Percentiles rank a stretch among this genome's conserved stretches.
These are phyloP conservation scores for Euphorbia pulcherrima DNA, from an alignment of 345 rosid species.

Conservation along the genomic window DNA sequence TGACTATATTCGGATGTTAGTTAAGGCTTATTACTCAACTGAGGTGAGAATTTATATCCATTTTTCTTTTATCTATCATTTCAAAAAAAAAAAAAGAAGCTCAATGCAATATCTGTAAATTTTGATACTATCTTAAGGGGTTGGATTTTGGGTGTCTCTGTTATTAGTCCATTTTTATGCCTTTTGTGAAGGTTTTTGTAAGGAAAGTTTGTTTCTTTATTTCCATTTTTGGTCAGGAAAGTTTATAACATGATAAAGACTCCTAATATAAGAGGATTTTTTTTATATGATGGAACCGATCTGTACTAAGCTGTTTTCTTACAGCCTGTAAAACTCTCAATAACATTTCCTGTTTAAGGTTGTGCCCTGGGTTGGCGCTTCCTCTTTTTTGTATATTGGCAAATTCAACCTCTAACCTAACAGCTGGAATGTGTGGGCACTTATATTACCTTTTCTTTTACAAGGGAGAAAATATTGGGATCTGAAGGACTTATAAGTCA, in stretches of 20 bases:
- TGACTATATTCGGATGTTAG: slow-evolving; percentile 46
- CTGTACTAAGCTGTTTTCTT: not conserved
- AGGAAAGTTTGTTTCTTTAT: slow-evolving; percentile 8
- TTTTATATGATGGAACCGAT: not conserved
- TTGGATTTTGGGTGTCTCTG: slow-evolving; percentile 6
- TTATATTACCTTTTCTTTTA: not conserved
- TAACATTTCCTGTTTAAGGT: not conserved
- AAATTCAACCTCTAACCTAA: not conserved
- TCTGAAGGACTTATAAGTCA: too few species aligned
- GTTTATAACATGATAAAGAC: not conserved
- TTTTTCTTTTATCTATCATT: too few species aligned
- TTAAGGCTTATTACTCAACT: slow-evolving; percentile 47
- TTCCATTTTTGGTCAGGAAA: not conserved
- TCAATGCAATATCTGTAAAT: too few species aligned
- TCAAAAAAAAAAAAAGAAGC: too few species aligned
- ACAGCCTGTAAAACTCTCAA: too few species aligned
- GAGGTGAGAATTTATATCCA: slow-evolving; percentile 50
- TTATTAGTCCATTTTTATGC: not conserved
- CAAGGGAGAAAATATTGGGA: not conserved
- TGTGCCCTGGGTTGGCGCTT: not conserved
- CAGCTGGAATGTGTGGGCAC: not conserved
- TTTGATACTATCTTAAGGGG: not conserved
- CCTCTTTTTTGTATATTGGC: too few species aligned
- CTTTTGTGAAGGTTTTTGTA: not conserved
- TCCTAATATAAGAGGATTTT: slow-evolving; percentile 8